phyloP scores from a whole-genome alignment of 192 early-diverging fungal genomes.

The Jimgerdemannia flammicorona region DNA sequence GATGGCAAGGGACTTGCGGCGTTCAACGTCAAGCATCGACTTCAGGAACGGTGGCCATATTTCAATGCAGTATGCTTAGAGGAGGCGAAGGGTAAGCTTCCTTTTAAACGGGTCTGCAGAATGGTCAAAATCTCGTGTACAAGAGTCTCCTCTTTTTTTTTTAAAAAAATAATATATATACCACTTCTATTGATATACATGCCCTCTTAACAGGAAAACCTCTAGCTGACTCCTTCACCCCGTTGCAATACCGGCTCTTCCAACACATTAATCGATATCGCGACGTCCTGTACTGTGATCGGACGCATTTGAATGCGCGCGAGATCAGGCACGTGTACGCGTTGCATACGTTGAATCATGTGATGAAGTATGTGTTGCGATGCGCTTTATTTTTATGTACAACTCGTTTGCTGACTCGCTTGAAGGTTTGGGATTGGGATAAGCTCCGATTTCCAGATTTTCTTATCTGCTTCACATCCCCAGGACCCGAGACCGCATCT shows the following conservation, averaged over 20 bases:
- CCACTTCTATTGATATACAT: not conserved
- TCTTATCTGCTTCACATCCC: not conserved
- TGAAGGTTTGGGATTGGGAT: too few species aligned
- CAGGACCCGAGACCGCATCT: constrained; percentile 62
- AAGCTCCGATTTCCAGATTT: too few species aligned
- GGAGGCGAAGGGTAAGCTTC: constrained; percentile 6
- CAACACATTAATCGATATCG: constrained; percentile 66
- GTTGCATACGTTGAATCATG: constrained; percentile 90
- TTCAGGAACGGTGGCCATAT: constrained; percentile 22
- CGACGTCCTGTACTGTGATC: constrained; percentile 72
- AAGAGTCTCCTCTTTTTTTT: too few species aligned
- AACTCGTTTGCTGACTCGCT: too few species aligned
- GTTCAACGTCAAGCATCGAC: constrained; percentile 28
- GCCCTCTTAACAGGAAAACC: not conserved
- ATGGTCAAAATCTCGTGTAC: not conserved
- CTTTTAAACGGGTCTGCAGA: not conserved
- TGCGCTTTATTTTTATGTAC: not conserved
- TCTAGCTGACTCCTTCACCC: constrained; percentile 27
- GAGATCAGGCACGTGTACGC: constrained; percentile 70
- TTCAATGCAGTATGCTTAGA: constrained; percentile 16
- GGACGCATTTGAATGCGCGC: constrained; percentile 53
- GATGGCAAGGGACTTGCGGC: constrained; percentile 29
- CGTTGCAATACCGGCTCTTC: constrained; percentile 58
- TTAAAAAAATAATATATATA: too few species aligned
- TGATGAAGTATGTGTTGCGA: constrained; percentile 57